These are phyloP conservation scores for Rhipidocladum racemiflorum DNA, from an alignment of 176 grass and related monocot species.

Conservation along the genomic window DNA sequence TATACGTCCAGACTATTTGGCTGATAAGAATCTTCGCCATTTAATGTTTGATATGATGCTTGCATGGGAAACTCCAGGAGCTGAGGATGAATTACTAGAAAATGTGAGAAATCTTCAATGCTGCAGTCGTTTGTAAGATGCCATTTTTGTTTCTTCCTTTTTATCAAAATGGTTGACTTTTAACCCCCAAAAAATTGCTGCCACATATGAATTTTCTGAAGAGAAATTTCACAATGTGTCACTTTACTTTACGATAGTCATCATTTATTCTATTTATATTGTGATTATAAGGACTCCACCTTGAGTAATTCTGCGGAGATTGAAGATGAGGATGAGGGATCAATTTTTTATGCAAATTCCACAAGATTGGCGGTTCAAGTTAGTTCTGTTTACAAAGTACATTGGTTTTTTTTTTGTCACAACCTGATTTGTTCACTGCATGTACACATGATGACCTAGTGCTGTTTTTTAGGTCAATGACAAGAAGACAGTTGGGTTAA, in stretches of 20 bases:
- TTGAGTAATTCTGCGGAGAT: conserved; percentile 31
- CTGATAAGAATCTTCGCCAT: conserved; percentile 64
- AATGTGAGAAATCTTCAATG: conserved; percentile 54
- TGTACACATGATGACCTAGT: conserved; percentile 23
- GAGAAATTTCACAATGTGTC: conserved; percentile 9
- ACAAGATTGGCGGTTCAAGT: conserved; percentile 83
- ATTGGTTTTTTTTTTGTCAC: neutral
- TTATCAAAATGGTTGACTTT: neutral
- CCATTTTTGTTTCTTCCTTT: neutral
- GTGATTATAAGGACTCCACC: conserved; percentile 36
- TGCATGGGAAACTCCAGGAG: conserved; percentile 66
- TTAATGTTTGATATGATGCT: conserved; percentile 95
- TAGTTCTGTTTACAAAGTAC: conserved; percentile 14
- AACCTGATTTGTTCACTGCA: conserved; percentile 3
- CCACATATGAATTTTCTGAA: conserved; percentile 4
- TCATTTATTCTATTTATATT: conserved; percentile 14
- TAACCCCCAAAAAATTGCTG: neutral
- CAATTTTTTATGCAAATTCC: conserved; percentile 84
- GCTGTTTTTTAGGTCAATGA: conserved; percentile 70
- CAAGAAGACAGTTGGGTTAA: conserved; percentile 64
- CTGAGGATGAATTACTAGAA: conserved; percentile 36
- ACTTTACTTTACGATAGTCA: conserved; percentile 4
- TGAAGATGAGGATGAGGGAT: conserved; percentile 73
- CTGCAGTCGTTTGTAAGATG: conserved; percentile 16
- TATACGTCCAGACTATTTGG: conserved; percentile 59